phyloP scores from a whole-genome alignment of 345 rosid genomes.

The Lumnitzera racemosa region DNA sequence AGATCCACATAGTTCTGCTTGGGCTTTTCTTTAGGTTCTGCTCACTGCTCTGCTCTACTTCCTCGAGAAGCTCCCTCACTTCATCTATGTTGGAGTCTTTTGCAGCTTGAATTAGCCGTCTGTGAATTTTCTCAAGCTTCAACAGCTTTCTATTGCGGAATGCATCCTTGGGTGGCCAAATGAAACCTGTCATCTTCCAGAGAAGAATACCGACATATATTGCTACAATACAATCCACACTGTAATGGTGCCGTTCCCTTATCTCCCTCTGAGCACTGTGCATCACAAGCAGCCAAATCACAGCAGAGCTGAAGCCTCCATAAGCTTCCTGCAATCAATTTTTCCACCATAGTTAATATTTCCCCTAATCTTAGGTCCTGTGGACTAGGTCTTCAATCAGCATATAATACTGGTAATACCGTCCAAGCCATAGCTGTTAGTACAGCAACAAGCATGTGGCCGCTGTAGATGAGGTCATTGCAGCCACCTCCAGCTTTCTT shows the following conservation, averaged over 20 bases:
- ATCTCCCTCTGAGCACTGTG: constrained; percentile 89
- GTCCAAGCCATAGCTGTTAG: constrained; percentile 99
- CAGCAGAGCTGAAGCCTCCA: constrained; percentile 75
- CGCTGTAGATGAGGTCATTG: constrained; percentile 92
- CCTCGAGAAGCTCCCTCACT: constrained; percentile 72
- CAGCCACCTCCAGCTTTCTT: constrained; percentile 97
- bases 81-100: constrained; percentile 86
- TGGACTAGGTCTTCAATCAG: not conserved
- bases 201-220: constrained; percentile 84
- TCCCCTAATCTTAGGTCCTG: constrained; percentile 1
- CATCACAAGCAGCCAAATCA: constrained; percentile 72
- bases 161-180: constrained; percentile 50
- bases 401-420: constrained; percentile 26
- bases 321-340: constrained; percentile 68
- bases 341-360: not conserved
- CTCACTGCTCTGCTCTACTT: constrained; percentile 42
- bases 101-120: constrained; percentile 67
- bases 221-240: constrained; percentile 81
- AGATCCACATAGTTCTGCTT: constrained; percentile 45
- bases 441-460: constrained; percentile 94
- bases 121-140: constrained; percentile 61
- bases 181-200: constrained; percentile 87
- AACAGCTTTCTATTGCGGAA: constrained; percentile 25
- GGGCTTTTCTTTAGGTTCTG: constrained; percentile 15
- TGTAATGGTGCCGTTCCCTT: constrained; percentile 85